Conservation (phyloP, 2,329 filamentous ascomycete genomes). For the Ophiocordyceps sinensis region DNA sequence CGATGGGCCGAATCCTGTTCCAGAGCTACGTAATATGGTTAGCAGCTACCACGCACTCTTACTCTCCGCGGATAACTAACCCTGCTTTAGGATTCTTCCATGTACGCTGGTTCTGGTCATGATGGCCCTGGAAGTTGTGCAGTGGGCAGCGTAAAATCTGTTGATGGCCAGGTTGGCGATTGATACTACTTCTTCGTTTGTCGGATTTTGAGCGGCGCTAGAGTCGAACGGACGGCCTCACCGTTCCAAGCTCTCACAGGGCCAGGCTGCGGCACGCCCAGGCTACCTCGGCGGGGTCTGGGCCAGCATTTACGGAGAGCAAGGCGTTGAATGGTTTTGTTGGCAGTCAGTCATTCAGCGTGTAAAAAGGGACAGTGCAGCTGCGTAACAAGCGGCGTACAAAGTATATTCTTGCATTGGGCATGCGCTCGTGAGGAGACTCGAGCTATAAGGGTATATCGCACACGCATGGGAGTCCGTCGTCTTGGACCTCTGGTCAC, state of each 20-base stretch:
- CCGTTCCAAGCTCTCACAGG: too few species aligned
- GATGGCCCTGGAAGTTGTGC: conserved; percentile 79
- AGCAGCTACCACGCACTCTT: conserved; percentile 18
- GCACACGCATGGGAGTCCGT: background rate
- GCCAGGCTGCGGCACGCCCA: too few species aligned
- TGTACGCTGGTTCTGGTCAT: conserved; percentile 85
- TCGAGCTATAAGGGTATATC: background rate
- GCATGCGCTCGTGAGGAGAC: too few species aligned
- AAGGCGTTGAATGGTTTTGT: background rate
- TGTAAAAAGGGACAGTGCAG: background rate
- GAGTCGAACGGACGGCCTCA: too few species aligned
- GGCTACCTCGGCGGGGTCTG: too few species aligned
- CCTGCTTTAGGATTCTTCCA: conserved; percentile 60
- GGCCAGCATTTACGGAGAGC: conserved; percentile 1
- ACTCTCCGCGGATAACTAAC: conserved; percentile 11
- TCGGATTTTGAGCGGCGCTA: too few species aligned
- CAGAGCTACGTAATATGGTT: conserved; percentile 81
- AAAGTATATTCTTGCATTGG: too few species aligned
- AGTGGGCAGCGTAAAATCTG: conserved; percentile 49
- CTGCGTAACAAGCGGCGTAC: too few species aligned
- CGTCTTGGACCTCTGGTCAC: background rate
- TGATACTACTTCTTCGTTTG: too few species aligned
- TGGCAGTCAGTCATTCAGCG: background rate
- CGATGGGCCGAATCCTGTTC: conserved; percentile 86
- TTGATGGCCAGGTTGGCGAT: too few species aligned